A percentile compares a stretch with the other conserved stretches of the same genome.
Evolutionary conservation across 768 basidiomycete species (phyloP).

Genomic region (Asterophora parasitica): DNA sequence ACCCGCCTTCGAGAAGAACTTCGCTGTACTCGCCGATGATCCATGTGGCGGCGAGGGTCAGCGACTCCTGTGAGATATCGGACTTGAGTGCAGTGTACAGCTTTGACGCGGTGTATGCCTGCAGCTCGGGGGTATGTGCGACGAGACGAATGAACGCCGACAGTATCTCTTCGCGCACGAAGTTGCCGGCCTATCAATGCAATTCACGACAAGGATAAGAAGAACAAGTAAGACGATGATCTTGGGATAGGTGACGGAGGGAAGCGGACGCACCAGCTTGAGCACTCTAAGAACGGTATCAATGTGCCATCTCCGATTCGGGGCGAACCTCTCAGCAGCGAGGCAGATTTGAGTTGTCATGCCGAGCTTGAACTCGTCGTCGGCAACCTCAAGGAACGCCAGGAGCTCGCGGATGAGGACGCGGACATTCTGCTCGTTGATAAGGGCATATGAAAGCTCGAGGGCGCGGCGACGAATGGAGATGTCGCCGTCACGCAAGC

Average conservation of each 20-base stretch:
- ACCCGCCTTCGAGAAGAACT: conserved; percentile 77
- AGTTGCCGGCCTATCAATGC: conserved; percentile 89
- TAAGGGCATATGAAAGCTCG: conserved; percentile 94
- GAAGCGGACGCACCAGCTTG: conserved; percentile 62
- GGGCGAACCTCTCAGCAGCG: conserved; percentile 94
- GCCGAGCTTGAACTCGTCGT: conserved; percentile 97
- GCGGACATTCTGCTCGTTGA: conserved; percentile 92
- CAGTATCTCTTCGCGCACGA: conserved; percentile 92
- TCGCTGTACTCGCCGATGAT: conserved; percentile 96
- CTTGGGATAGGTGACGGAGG: neutral
- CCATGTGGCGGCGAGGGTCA: conserved; percentile 93
- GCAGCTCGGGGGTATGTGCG: conserved; percentile 94
- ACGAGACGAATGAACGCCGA: conserved; percentile 95
- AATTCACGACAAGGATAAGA: neutral
- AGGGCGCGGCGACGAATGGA: conserved; percentile 96
- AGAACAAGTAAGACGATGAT: neutral
- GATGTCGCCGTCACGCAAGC: conserved; percentile 97
- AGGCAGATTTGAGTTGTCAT: conserved; percentile 97
- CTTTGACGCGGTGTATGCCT: conserved; percentile 91
- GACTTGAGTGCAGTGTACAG: conserved; percentile 81
- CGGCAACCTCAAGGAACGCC: conserved; percentile 95
- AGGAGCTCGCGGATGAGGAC: conserved; percentile 89
- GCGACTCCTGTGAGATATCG: conserved; percentile 94
- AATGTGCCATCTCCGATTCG: conserved; percentile 98
- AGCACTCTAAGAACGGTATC: conserved; percentile 92